Base-by-base conservation (phyloP, 106 monocot genomes). In the Allium cepa region DNA sequence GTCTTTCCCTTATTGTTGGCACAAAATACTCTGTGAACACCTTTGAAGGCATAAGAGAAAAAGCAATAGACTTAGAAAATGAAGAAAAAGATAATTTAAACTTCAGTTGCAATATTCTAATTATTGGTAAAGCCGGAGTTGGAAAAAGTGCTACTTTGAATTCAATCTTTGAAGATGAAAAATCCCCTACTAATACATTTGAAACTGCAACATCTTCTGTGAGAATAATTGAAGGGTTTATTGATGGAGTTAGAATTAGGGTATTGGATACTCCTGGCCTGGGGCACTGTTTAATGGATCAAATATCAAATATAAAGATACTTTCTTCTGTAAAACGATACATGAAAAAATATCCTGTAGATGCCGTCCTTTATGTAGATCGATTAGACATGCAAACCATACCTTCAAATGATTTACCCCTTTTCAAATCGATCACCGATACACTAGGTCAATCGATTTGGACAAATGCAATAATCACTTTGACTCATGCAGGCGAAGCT, bases 291-390 rank as follows among this genome's bases (percentile, higher is more conserved):
- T 72, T 64, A 13, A 73, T 70, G 68, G 80, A 84, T 16, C 80
- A 84, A 46, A 12, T 60, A 16, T 57, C 60, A 47, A 86, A 90
- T 69, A 78, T 50, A 70, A 90, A 69, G 59, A 74, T 86, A 3
- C 77, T 90, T 11, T 56, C 63, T 10, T 81, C 86, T 16, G 65
- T 90, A 14, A 90, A 87, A 78, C 83, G 72, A 71, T 69, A 76
- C 62, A 80, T 76, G 4, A 90, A 86, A 59, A 80, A 68, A 59
- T 76, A 74, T 63, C 83, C 83, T 22, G 78, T 83, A 3, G 90
- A 90, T 58, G 74, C 82, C 68, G 78, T 90, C 56, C 76, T 90
- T 8, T 90, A 90, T 76, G 77, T 90, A 5, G 90, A 90, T 62
- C 77, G 90, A 10, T 74, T 86, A 47, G 90, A 90, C 69, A 81